Conservation (phyloP, 768 basidiomycete species). For the Dacryopinax spathularia region DNA sequence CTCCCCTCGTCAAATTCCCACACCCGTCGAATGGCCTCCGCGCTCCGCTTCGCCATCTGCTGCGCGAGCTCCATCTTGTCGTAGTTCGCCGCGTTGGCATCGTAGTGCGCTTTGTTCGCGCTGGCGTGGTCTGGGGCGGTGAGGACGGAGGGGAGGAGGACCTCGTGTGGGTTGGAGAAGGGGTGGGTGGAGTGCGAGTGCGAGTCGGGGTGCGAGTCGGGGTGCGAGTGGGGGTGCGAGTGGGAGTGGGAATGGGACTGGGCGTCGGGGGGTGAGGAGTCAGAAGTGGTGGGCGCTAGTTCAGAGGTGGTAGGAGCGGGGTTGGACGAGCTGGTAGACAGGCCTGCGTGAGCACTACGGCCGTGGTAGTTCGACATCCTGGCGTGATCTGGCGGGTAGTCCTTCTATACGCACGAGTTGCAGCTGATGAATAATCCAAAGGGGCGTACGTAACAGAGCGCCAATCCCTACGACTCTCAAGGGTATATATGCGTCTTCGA, state of each 20-base stretch:
- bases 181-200: not conserved
- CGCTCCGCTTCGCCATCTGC: conserved; percentile 17
- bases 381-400: not conserved
- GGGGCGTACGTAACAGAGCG: too few relatives aligned
- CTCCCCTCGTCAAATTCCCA: conserved; percentile 40
- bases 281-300: not conserved
- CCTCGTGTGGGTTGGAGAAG: not conserved
- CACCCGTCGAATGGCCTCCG: conserved; percentile 20
- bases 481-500: too few relatives aligned
- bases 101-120: conserved; percentile 30
- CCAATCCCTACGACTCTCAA: too few relatives aligned
- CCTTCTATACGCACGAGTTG: too few relatives aligned
- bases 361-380: not conserved
- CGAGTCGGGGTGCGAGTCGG: too few relatives aligned
- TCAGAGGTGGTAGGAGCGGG: not conserved
- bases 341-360: not conserved
- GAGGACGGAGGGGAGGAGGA: not conserved
- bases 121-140: conserved; percentile 4
- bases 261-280: too few relatives aligned
- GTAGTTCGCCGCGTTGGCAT: conserved; percentile 26
- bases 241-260: not conserved
- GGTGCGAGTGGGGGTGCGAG: not conserved
- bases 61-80: conserved; percentile 9
- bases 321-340: not conserved
- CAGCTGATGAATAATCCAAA: too few relatives aligned